Conservation (phyloP, 495 filamentous ascomycete species). For the Tricharina praecox region DNA sequence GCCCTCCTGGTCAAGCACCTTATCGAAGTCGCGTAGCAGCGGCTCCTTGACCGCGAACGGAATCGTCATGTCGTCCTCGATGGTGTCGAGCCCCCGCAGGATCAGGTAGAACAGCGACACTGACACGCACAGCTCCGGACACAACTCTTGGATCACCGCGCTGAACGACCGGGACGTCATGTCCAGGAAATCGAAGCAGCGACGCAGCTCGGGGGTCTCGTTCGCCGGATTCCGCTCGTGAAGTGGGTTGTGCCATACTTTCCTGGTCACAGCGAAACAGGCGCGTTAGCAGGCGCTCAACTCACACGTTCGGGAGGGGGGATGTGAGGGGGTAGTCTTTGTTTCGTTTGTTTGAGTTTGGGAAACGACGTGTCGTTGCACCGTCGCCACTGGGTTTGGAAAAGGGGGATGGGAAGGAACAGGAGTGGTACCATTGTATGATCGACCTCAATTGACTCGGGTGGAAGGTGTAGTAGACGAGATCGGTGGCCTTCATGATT, state of each 20-base stretch:
- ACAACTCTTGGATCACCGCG: conserved; percentile 84
- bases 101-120: conserved; percentile 87
- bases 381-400: background rate
- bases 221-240: conserved; percentile 63
- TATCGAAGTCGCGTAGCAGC: conserved; percentile 62
- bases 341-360: no score
- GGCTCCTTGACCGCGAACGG: conserved; percentile 66
- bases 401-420: background rate
- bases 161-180: conserved; percentile 84
- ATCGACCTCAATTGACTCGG: conserved; percentile 64
- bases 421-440: conserved; percentile 61
- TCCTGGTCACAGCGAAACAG: conserved; percentile 39
- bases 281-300: background rate
- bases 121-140: conserved; percentile 80
- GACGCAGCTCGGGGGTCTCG: conserved; percentile 52
- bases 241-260: conserved; percentile 86
- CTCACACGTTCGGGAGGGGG: background rate
- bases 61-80: conserved; percentile 97
- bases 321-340: no score
- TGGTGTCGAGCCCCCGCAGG: conserved; percentile 80
- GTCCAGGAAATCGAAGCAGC: conserved; percentile 75
- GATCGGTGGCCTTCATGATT: conserved; percentile 32
- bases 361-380: no score
- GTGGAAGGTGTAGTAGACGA: conserved; percentile 63
- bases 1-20: conserved; percentile 59